Conservation (phyloP, 202 grass and related monocot genomes). For the Schoenoplectus tabernaemontani region DNA sequence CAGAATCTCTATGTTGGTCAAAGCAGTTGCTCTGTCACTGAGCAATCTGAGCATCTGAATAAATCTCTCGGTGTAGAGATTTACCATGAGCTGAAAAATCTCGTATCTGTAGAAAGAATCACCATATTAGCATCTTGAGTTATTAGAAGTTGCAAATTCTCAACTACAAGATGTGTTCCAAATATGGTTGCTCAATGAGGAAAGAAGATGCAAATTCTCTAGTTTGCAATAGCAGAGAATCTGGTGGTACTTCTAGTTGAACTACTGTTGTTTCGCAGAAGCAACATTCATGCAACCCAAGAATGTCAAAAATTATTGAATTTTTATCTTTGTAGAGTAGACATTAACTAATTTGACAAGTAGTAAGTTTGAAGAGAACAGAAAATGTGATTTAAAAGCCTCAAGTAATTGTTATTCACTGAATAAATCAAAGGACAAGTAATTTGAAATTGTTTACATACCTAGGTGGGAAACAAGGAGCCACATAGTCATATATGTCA, state of each 20-base stretch:
- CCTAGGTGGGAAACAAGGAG: conserved; percentile 99
- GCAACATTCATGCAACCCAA: too few relatives aligned
- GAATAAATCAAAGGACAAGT: background rate
- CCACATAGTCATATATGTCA: conserved; percentile 99
- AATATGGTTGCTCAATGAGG: background rate
- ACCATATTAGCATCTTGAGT: background rate
- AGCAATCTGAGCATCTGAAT: conserved; percentile 96
- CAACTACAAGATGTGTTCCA: too few relatives aligned
- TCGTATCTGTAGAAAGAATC: conserved; percentile 67
- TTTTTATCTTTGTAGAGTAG: background rate
- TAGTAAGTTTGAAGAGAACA: too few relatives aligned
- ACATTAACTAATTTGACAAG: background rate
- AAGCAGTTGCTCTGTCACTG: conserved; percentile 87
- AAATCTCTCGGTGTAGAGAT: conserved; percentile 94
- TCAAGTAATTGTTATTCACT: background rate
- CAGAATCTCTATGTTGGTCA: conserved; percentile 97
- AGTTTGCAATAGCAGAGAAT: conserved; percentile 2
- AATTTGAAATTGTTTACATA: conserved; percentile 25
- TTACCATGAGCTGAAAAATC: conserved; percentile 97
- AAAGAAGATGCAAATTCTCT: background rate
- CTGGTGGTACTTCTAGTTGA: background rate
- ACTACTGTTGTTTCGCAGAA: background rate
- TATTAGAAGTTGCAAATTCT: background rate
- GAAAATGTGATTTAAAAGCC: too few relatives aligned
- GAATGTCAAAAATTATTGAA: background rate